Evolutionary conservation across 257 asterid genomes (phyloP), one percentile per base, ranked within the genome.

Genomic region (Gentiana macrophylla): DNA sequence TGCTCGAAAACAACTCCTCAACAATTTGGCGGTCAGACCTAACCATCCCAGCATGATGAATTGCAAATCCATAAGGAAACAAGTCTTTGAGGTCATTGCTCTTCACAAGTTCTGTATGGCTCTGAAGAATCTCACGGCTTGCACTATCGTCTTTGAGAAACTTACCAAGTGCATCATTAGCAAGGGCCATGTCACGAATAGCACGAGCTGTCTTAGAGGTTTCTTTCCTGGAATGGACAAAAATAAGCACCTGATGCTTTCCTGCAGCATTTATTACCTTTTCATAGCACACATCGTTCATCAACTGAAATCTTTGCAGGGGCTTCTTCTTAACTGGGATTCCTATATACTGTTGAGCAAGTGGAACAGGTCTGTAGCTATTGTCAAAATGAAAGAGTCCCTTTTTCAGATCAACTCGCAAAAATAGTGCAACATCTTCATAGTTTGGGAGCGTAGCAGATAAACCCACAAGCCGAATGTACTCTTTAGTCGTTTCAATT

Each of bases 191-290:
- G 63, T 74, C 79, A 8, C 75, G 70, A 53, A 74, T 70, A 0
- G 79, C 76, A 36, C 76, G 76, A 70, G 76, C 79, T n/a, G 79
- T 74, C 61, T 74, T 74, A 44, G 70, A 52, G 34, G 79, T 74
- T 63, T 74, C 79, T 66, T 74, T 74, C 55, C 79, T 70, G 35
- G 79, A 74, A 57, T 74, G 79, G 43, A 70, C 76, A 45, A 74
- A 74, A 55, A 74, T 74, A 55, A 74, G 71, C 35, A 74, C 79
- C 57, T 74, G 79, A 59, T 74, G 79, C 63, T 66, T 67, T 53
- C 79, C 79, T 15, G 79, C 76, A 10, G 56, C 62, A 37, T 59
- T 54, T 49, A 74, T 64, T 56, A 74, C 79, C 60, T 74, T 74
- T 73, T 74, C 73, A 52, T 74, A 74, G 62, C 79, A 74, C 38